These are phyloP conservation scores for Scedosporium boydii DNA, from an alignment of 2,329 filamentous ascomycete species.

Conservation along the genomic window DNA sequence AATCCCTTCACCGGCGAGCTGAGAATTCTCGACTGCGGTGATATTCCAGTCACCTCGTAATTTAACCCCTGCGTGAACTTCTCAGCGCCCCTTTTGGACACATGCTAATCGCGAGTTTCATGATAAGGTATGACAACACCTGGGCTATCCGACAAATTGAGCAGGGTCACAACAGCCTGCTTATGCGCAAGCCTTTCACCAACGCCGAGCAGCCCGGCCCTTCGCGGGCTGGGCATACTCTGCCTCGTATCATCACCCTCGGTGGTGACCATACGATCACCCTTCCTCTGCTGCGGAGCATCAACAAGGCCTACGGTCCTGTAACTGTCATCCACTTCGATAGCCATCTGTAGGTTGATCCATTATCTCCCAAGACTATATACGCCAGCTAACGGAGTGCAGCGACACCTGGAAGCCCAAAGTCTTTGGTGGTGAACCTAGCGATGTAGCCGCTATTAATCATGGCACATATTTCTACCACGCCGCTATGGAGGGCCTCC, in stretches of 20 bases:
- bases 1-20: constrained; percentile 81
- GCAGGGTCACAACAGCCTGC: constrained; percentile 65
- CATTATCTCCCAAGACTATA: neutral
- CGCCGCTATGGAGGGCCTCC: constrained; percentile 65
- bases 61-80: constrained; percentile 25
- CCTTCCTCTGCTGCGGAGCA: constrained; percentile 57
- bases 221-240: neutral
- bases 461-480: constrained; percentile 88
- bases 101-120: neutral
- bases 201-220: constrained; percentile 32
- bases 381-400: constrained; percentile 9
- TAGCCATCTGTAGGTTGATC: constrained; percentile 45
- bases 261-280: constrained; percentile 67
- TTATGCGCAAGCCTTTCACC: constrained; percentile 23
- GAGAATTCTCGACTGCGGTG: constrained; percentile 76
- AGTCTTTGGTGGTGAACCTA: constrained; percentile 76
- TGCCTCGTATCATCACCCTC: constrained; percentile 45
- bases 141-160: constrained; percentile 79
- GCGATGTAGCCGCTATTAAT: constrained; percentile 67
- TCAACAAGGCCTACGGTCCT: constrained; percentile 51
- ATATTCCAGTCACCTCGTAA: constrained; percentile 78
- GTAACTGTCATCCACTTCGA: constrained; percentile 70
- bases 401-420: constrained; percentile 54
- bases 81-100: neutral
- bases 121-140: constrained; percentile 52